A percentile compares a stretch with the other conserved stretches of the same genome.
Conservation (phyloP, 2,329 filamentous ascomycete species). For the Epichloe gansuensis region DNA sequence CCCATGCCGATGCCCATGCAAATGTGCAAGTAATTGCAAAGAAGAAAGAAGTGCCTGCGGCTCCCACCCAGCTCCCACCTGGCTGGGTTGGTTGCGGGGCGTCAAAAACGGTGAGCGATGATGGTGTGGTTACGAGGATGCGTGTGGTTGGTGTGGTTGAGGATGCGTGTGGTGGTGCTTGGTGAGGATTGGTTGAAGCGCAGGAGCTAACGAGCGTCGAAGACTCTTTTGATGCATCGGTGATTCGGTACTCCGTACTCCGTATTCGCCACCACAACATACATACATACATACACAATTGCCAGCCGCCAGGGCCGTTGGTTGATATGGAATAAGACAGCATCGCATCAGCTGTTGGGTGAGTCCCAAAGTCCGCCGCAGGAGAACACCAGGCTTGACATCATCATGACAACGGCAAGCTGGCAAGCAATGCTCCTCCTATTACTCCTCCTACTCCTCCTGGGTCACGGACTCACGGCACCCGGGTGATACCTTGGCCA, state of each 20-base stretch:
- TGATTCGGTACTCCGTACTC: too few relatives aligned
- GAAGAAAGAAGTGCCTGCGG: not conserved
- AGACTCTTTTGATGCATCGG: not conserved
- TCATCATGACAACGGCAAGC: too few relatives aligned
- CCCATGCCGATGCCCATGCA: too few relatives aligned
- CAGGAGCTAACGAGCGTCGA: not conserved
- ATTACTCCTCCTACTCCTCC: too few relatives aligned
- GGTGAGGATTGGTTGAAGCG: conserved; percentile 1
- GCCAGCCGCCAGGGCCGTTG: conserved; percentile 1
- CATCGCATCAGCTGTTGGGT: not conserved
- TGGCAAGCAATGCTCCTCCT: too few relatives aligned
- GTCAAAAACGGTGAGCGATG: conserved; percentile 6
- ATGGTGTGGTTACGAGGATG: conserved; percentile 1
- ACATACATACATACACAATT: too few relatives aligned
- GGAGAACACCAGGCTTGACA: too few relatives aligned
- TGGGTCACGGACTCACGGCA: not conserved
- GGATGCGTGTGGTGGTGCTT: not conserved
- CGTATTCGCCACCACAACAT: conserved; percentile 4
- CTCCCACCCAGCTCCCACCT: not conserved
- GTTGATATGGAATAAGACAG: not conserved
- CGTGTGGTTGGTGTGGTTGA: not conserved
- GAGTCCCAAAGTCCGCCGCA: too few relatives aligned
- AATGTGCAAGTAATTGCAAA: not conserved
- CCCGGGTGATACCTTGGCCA: not conserved
- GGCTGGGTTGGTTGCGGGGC: not conserved